Base-by-base conservation (phyloP, 176 grass and related monocot species). In the Hyparrhenia diplandra region DNA sequence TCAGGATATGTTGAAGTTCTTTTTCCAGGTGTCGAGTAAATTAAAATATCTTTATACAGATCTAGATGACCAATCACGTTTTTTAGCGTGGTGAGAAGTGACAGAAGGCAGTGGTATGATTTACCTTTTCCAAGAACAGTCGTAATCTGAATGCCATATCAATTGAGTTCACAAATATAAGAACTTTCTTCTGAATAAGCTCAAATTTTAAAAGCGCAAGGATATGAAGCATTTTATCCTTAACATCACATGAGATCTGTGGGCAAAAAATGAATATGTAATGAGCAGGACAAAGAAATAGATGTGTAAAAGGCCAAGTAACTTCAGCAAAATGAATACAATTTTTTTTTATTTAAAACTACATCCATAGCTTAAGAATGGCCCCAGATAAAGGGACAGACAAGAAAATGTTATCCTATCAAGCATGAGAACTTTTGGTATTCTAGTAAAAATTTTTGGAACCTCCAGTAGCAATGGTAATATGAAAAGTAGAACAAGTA, bases 121-220 rank as follows among this genome's bases (percentile, higher is more conserved):
- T 83, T 88, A 98, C 95, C 95, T 98, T 94, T 47, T 98, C 95
- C 34, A 98, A 76, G 79, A 95, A 93, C 57, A 95, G 63, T 67
- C 88, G 92, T 82, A 95, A 81, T 89, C 92, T 90, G 81, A 95
- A 98, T 67, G 92, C 95, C 55, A 82, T 89, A 77, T 98, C 95
- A 84, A 98, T 93, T n/a, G 95, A 91, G 82, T 98, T 95, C 63
- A 98, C 92, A 91, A 98, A 98, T 87, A 95, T 86, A 46, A 98
- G 85, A 68, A 93, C 90, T 86, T 98, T 98, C 86, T 93, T 95
- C 55, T 92, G 92, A 85, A 98, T 66, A 86, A 98, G 95, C 85
- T 95, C 90, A 13, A 95, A 81, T 84, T 98, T 94, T 61, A 98
- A 73, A 37, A 98, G 73, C 65, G 88, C 76, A 64, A 94, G 88